phyloP scores from a whole-genome alignment of 1,139 yeast genomes.

The Yarrowia galli region DNA sequence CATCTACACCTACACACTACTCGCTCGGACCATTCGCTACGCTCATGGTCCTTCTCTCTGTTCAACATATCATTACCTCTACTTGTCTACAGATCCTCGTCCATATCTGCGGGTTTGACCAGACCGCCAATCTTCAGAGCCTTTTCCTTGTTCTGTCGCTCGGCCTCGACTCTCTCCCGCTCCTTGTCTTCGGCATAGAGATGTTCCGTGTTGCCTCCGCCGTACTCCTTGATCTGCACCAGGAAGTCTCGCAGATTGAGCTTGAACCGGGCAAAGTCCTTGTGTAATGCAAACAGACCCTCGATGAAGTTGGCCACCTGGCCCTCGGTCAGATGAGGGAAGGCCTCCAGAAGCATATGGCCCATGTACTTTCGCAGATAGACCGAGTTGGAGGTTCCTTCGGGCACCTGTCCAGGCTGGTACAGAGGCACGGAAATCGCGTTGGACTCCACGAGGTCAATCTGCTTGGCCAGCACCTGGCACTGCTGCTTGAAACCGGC shows the following conservation, averaged over 20 bases:
- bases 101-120: constrained; percentile 95
- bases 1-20: too few relatives aligned
- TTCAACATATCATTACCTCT: too few relatives aligned
- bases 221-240: constrained; percentile 93
- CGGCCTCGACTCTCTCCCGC: constrained; percentile 72
- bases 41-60: too few relatives aligned
- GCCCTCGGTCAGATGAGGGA: constrained; percentile 85
- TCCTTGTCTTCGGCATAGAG: constrained; percentile 94
- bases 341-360: constrained; percentile 81
- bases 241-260: constrained; percentile 92
- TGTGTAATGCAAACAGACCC: constrained; percentile 73
- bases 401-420: constrained; percentile 72
- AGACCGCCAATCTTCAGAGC: constrained; percentile 93
- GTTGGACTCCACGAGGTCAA: constrained; percentile 81
- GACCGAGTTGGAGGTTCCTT: constrained; percentile 80
- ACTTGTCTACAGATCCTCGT: constrained; percentile 57
- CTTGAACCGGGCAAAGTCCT: constrained; percentile 77
- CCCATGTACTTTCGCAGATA: constrained; percentile 84
- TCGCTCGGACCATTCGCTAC: too few relatives aligned
- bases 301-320: constrained; percentile 83
- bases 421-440: constrained; percentile 81
- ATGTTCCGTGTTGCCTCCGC: constrained; percentile 78
- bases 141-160: constrained; percentile 72
- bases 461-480: constrained; percentile 79
- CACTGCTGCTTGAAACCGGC: constrained; percentile 93